Conservation (phyloP, 2,329 filamentous ascomycete genomes). For the Trichophyton verrucosum region DNA sequence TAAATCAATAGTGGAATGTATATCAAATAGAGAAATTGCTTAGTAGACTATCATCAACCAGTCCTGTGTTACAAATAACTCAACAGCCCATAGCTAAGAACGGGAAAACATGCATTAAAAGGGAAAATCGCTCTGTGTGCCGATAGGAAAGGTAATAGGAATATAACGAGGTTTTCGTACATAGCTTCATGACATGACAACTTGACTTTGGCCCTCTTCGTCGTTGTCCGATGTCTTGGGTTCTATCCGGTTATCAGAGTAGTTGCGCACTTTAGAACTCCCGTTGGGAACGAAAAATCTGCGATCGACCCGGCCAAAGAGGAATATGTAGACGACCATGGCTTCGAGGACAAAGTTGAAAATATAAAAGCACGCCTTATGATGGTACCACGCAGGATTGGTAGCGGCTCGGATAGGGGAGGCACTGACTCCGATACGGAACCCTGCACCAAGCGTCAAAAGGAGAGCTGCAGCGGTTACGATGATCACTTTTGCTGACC, state of each 20-base stretch:
- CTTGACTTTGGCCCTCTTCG: neutral
- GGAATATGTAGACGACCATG: constrained; percentile 54
- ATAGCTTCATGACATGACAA: neutral
- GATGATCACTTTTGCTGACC: constrained; percentile 54
- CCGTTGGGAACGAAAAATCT: constrained; percentile 66
- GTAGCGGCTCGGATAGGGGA: constrained; percentile 36
- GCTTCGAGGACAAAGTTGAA: constrained; percentile 69
- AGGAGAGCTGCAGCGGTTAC: constrained; percentile 47
- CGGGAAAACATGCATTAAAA: neutral
- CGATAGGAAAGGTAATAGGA: neutral
- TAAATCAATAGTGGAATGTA: neutral
- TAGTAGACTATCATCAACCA: neutral
- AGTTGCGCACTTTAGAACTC: constrained; percentile 26
- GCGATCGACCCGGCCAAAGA: constrained; percentile 56
- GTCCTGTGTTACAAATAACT: too few relatives aligned
- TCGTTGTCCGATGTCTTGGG: neutral
- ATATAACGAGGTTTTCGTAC: neutral
- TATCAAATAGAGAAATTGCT: neutral
- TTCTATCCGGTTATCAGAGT: neutral
- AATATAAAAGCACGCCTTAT: constrained; percentile 62
- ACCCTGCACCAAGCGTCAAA: constrained; percentile 56
- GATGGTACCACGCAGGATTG: constrained; percentile 57
- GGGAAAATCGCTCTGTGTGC: too few relatives aligned
- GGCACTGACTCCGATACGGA: constrained; percentile 51
- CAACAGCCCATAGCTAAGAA: too few relatives aligned